Base-by-base conservation (phyloP, 2,329 filamentous ascomycete species). In the Periconia sp. region DNA sequence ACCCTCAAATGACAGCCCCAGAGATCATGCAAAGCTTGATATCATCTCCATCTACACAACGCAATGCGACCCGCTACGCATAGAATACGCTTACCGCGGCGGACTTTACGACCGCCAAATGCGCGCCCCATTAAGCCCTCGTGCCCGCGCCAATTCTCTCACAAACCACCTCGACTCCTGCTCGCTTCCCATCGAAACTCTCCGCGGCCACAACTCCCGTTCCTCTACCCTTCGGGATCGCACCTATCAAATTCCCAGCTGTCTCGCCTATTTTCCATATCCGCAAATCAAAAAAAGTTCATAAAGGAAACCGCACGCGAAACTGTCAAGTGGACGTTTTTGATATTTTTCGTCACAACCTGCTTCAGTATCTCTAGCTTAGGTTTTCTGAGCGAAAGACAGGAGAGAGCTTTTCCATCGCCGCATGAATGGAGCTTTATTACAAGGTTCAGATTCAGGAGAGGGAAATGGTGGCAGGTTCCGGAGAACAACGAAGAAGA, bases 381-480 rank as follows among this genome's bases (percentile, higher is more conserved):
- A 50, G 85, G 85, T 12, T 65, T 90, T 24, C 78, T 87, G 61
- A 86, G 92, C 60, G 89, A 95, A 69, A 75, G 79, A 47, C 76
- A 89, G 31, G 91, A 96, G 72, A 80, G 86, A 34, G 76, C 81
- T 38, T 89, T 86, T 65, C 91, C 91, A 0, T 92, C 89, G 1
- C 92, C 92, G 1, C 80, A 82, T 18, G 92, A 95, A 66, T 96
- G 92, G 90, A 75, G 75, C 0, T 87, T 84, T 68, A 72, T 83
- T 52, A 89, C 87, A 32, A 78, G 90, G 17, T 82, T 87, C 70
- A 76, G 79, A 26, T 78, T 88, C 49, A 81, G 89, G 28, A 79
- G 81, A 36, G 87, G 63, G 7, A 66, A 62, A 32, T 70, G 66
- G 66, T 66, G 60, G 61, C 60, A 68, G 50, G 59, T 70, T n/a